A percentile compares a stretch with the other conserved stretches of the same genome.
Conservation (phyloP, 2,329 filamentous ascomycete genomes). For the Pseudocercospora pini-densiflorae region DNA sequence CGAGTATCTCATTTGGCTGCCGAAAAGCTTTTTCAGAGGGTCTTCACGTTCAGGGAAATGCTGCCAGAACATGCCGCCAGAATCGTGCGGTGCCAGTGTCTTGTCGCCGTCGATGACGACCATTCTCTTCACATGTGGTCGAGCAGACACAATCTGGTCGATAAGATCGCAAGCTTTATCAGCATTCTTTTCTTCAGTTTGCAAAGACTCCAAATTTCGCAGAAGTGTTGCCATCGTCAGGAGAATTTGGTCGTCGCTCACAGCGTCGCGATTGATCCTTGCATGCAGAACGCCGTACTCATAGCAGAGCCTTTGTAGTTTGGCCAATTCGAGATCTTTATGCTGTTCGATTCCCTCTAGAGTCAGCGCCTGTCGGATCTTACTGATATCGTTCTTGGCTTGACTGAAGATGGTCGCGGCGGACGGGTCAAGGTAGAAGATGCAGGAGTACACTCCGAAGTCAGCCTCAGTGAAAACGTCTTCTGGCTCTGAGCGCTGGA, state of each 20-base stretch:
- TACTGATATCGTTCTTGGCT: conserved; percentile 43
- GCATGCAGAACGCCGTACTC: conserved; percentile 33
- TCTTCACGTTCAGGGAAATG: conserved; percentile 46
- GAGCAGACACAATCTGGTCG: conserved; percentile 39
- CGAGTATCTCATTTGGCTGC: conserved; percentile 53
- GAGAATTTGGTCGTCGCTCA: not conserved
- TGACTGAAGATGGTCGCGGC: conserved; percentile 42
- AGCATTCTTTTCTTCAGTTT: conserved; percentile 33
- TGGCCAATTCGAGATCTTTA: conserved; percentile 52
- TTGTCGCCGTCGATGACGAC: conserved; percentile 64
- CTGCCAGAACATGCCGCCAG: conserved; percentile 57
- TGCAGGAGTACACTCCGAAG: conserved; percentile 57
- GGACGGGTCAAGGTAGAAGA: conserved; percentile 59
- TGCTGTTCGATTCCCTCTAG: conserved; percentile 51
- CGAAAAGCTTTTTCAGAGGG: conserved; percentile 61
- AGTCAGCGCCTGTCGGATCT: conserved; percentile 35
- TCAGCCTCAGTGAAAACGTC: conserved; percentile 54
- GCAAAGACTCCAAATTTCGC: not conserved
- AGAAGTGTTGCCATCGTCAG: not conserved
- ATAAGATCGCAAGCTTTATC: conserved; percentile 37
- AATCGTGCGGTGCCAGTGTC: conserved; percentile 59
- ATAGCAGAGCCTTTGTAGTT: conserved; percentile 52
- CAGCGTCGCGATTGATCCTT: not conserved
- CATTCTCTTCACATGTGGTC: conserved; percentile 46
- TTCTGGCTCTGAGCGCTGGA: conserved; percentile 29